Evolutionary conservation across 768 basidiomycete species (phyloP).

Genomic region (Boletus rubescentipes): DNA sequence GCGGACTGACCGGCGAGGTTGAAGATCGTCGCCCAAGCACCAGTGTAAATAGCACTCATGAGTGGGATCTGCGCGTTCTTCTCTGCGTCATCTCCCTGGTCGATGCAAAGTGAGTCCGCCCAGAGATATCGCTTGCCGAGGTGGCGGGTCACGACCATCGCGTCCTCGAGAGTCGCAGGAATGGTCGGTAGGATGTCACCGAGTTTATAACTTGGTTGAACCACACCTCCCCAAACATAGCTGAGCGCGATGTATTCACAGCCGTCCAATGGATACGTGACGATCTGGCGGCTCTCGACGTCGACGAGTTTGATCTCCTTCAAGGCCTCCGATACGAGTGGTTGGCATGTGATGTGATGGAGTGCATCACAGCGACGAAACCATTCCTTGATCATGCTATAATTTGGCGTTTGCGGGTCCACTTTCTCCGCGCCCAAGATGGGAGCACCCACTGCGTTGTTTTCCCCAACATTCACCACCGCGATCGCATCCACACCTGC

Average conservation of each 20-base stretch:
- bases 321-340: neutral
- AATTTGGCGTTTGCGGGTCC: neutral
- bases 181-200: neutral
- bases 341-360: too few species aligned
- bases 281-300: neutral
- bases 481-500: neutral
- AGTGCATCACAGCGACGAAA: too few species aligned
- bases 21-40: neutral
- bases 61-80: too few species aligned
- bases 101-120: neutral
- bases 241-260: neutral
- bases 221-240: neutral
- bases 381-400: too few species aligned
- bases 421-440: neutral
- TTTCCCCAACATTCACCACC: neutral
- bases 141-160: neutral
- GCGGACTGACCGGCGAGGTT: neutral
- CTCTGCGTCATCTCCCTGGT: too few species aligned
- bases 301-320: neutral
- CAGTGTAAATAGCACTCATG: neutral
- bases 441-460: neutral
- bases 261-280: neutral
- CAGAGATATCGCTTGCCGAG: constrained; percentile 1
- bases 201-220: neutral
- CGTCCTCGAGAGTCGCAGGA: neutral